Evolutionary conservation across 2,329 filamentous ascomycete genomes (phyloP).

Genomic region (Penicillium sp.): DNA sequence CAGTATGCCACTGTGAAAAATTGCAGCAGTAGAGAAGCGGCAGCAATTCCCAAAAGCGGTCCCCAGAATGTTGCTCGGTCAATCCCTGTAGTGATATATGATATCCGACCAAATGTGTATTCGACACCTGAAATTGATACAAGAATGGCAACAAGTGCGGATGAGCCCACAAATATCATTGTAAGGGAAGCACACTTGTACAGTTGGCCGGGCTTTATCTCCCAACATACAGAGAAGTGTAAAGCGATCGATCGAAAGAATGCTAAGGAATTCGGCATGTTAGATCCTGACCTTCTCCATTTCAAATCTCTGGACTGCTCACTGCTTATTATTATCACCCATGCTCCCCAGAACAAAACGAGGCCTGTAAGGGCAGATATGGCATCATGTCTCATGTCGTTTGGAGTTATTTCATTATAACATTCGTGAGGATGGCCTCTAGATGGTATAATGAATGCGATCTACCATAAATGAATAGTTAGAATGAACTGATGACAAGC

Average conservation of each 20-base stretch:
- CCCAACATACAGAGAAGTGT: neutral
- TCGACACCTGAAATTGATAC: neutral
- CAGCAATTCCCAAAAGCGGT: neutral
- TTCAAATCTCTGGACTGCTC: neutral
- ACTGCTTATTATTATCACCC: conserved; percentile 1
- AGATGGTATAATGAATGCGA: neutral
- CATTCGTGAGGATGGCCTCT: neutral
- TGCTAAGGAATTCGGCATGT: neutral
- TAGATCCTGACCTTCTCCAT: neutral
- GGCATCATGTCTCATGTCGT: neutral
- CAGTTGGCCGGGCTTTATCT: neutral
- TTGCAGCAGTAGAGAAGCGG: neutral
- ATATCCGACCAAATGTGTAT: conserved; percentile 4
- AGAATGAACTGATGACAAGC: too few relatives aligned
- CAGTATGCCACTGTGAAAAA: neutral
- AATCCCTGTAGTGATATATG: neutral
- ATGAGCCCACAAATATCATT: neutral
- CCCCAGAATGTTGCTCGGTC: neutral
- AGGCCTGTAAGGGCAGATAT: neutral
- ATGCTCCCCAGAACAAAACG: neutral
- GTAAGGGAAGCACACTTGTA: neutral
- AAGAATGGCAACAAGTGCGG: neutral
- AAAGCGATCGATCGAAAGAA: neutral
- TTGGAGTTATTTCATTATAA: neutral
- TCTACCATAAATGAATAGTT: neutral